Evolutionary conservation across 2,329 filamentous ascomycete species (phyloP), one percentile per base, ranked within the genome.

Genomic region (Pseudogymnoascus sp.): DNA sequence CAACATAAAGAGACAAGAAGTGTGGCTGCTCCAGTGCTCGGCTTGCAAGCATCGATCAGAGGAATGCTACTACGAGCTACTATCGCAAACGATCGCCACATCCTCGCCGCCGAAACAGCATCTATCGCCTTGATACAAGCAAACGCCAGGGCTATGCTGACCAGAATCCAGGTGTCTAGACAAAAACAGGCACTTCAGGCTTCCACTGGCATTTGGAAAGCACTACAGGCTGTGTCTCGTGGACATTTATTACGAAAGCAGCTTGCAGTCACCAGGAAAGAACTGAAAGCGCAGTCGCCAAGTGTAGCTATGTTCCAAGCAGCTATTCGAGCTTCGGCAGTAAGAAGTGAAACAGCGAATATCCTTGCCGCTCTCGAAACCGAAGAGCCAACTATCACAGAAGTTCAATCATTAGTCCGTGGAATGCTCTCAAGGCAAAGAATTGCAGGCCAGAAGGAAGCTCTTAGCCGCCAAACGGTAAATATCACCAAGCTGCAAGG

Each of bases 41-140:
- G 79, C 57, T 79, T 92, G 48, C 89, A 92, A 76, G 85, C 87
- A 63, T 83, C 83, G 43, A 82, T 86, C 68, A 83, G 90, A 65
- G 90, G 89, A 70, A 83, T 85, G 77, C 75, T 91, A 65, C 75
- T 86, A 67, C 82, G 90, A 70, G 71, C 70, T 41, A 79, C 80
- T 57, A 75, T 88, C 63, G 79, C 81, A 16, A 77, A 81, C 61
- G 82, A 86, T 11, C 34, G 6, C 13, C 36, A 41, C 21, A 39
- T 61, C 25, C 60, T 61, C 25, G 21, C 41, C 23, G 60, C 78
- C 64, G 76, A 85, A 69, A 78, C 80, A 67, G 73, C 73, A 48
- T 78, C 79, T 37, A 79, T 86, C 66, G 79, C 79, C 62, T 76
- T 79, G 62, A 75, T 92, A 65, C 90, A 93, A 77, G 85, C 88